Percentiles rank a stretch among this genome's conserved stretches.
phyloP scores from a whole-genome alignment of 2,329 filamentous ascomycete species.

The Colletotrichum tamarilloi region DNA sequence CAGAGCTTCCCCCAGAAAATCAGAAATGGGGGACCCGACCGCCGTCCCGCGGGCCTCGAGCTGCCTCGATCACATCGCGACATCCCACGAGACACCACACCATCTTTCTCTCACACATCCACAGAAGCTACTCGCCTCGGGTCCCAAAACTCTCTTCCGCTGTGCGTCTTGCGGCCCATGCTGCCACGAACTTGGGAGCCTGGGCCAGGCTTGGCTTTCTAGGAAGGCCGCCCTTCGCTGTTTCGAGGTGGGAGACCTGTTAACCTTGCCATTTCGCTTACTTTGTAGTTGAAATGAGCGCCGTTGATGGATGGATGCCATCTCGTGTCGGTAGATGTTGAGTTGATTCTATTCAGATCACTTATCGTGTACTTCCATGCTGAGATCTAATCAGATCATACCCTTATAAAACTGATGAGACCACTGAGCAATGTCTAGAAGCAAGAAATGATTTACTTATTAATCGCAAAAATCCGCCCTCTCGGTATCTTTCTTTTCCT shows the following conservation, averaged over 20 bases:
- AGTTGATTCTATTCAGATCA: background rate
- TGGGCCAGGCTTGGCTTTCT: slow-evolving; percentile 14
- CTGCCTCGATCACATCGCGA: slow-evolving; percentile 12
- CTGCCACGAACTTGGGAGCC: slow-evolving; percentile 11
- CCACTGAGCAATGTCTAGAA: background rate
- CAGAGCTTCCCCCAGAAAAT: background rate
- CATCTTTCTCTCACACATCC: background rate
- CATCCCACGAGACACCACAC: slow-evolving; percentile 21
- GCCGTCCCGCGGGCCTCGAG: background rate
- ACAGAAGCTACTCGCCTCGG: background rate
- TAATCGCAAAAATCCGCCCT: slow-evolving; percentile 13
- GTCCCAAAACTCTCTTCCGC: background rate
- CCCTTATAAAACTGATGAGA: background rate
- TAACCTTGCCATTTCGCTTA: background rate
- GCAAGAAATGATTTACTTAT: slow-evolving; percentile 12
- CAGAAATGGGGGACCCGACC: background rate
- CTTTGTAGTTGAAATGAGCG: background rate
- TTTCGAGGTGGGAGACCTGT: background rate
- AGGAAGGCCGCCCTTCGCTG: background rate
- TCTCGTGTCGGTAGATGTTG: background rate
- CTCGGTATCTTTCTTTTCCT: slow-evolving; percentile 21
- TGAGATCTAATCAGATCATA: background rate
- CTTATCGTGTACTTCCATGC: background rate
- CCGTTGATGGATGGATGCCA: background rate
- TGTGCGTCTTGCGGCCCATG: slow-evolving; percentile 11